phyloP scores from a whole-genome alignment of 2,329 filamentous ascomycete species.

The Penicillium sp. region DNA sequence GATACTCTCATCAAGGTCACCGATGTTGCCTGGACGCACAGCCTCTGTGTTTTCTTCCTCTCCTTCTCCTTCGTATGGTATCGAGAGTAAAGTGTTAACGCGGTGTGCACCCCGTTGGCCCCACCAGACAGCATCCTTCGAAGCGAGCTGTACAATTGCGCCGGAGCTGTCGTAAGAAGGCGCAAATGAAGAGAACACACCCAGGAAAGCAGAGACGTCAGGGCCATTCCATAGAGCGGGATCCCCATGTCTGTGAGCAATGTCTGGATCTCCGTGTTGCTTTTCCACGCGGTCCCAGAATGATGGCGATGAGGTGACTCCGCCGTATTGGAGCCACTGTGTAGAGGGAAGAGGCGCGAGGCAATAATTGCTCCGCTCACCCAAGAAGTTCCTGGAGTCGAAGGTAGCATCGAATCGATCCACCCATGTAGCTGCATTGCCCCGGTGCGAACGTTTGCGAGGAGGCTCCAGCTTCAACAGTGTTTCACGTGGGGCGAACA shows the following conservation, averaged over 20 bases:
- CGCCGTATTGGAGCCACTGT: conserved; percentile 48
- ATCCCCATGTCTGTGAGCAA: conserved; percentile 27
- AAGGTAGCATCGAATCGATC: conserved; percentile 43
- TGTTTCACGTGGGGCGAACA: conserved; percentile 44
- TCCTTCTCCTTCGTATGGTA: conserved; percentile 22
- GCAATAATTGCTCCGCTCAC: conserved; percentile 43
- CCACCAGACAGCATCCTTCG: conserved; percentile 51
- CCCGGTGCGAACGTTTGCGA: conserved; percentile 37
- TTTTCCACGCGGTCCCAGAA: conserved; percentile 42
- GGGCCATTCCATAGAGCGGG: conserved; percentile 32
- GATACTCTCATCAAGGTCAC: conserved; percentile 40
- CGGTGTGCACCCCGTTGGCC: conserved; percentile 42
- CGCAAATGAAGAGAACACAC: conserved; percentile 52
- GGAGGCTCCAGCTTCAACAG: conserved; percentile 44
- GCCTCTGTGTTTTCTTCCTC: conserved; percentile 18
- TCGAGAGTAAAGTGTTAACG: conserved; percentile 38
- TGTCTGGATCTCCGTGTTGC: conserved; percentile 25
- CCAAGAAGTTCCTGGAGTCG: conserved; percentile 34
- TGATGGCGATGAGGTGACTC: conserved; percentile 38
- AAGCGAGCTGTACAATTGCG: conserved; percentile 44
- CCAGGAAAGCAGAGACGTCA: conserved; percentile 40
- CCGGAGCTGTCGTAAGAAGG: conserved; percentile 49
- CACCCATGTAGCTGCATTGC: conserved; percentile 39
- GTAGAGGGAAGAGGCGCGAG: conserved; percentile 42
- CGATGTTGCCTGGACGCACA: conserved; percentile 31